phyloP scores from a whole-genome alignment of 2,329 filamentous ascomycete species.

The Paecilomyces formosus region DNA sequence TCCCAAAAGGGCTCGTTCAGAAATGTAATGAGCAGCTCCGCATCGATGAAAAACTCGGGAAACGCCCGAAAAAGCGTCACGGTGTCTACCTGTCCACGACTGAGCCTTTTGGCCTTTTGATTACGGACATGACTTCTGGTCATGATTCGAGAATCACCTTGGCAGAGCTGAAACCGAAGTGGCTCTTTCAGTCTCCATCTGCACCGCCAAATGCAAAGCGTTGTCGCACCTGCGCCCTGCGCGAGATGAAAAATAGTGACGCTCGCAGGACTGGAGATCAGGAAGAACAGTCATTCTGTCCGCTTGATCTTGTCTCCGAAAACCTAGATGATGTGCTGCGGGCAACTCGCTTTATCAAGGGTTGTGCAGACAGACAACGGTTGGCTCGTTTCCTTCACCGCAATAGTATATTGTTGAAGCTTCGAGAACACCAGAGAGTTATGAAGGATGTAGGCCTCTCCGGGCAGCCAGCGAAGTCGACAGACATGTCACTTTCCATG shows the following conservation, averaged over 20 bases:
- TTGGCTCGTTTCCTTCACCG: slow-evolving; percentile 26
- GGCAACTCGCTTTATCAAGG: slow-evolving; percentile 31
- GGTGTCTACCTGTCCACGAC: slow-evolving; percentile 47
- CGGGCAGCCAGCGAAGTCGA: slow-evolving; percentile 27
- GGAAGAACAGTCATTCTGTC: slow-evolving; percentile 48
- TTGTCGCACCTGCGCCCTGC: slow-evolving; percentile 67
- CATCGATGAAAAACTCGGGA: slow-evolving; percentile 36
- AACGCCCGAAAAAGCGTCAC: slow-evolving; percentile 42
- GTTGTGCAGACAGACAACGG: slow-evolving; percentile 29
- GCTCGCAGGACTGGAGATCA: slow-evolving; percentile 19
- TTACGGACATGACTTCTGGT: slow-evolving; percentile 62
- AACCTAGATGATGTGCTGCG: slow-evolving; percentile 37
- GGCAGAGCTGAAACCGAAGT: slow-evolving; percentile 78
- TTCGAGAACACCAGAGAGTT: slow-evolving; percentile 24
- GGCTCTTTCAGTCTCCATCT: slow-evolving; percentile 68
- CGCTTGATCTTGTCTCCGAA: slow-evolving; percentile 53
- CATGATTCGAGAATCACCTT: slow-evolving; percentile 31
- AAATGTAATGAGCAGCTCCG: slow-evolving; percentile 50
- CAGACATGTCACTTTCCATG: slow-evolving; percentile 62
- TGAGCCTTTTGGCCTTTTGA: slow-evolving; percentile 57
- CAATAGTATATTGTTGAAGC: slow-evolving; percentile 26
- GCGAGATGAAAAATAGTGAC: slow-evolving; percentile 41
- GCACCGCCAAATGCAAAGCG: slow-evolving; percentile 56
- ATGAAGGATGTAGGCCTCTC: slow-evolving; percentile 27
- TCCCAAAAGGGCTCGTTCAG: slow-evolving; percentile 37